Evolutionary conservation across 805 yeast genomes (phyloP), one percentile per base, ranked within the genome.

Genomic region (Ascoidea tarda): DNA sequence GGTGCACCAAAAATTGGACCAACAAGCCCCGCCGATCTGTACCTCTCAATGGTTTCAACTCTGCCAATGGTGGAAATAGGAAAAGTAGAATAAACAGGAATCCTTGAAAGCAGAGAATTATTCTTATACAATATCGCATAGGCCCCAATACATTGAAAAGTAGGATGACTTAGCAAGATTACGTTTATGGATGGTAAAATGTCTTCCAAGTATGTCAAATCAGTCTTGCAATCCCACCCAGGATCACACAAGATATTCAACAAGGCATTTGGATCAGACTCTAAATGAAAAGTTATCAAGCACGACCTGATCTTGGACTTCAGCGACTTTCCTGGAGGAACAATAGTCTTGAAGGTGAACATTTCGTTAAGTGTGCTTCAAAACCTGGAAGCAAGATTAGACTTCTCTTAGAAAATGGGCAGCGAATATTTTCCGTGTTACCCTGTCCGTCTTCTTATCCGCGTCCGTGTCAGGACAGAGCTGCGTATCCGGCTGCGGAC

Each of bases 31-130:
- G 66, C 66, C 2, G 85, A 69, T 55, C 95, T 68, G 63, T 89
- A 93, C 33, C 78, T 69, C 59, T 93, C 99, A n/a, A 87, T 78
- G 0, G 95, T 84, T 5, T 95, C 73, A 16, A 87, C 79, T 59
- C 95, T 75, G 0, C 97, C 98, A 61, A 93, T 69, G 60, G 87
- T 90, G 10, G 83, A 74, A 1, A 90, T 85, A 0, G 99, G 98
- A n/a, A 88, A 67, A 0, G 99, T 91, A 0, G 97, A 79, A 63
- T 85, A 93, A 0, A 84, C 84, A 1, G 89, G 88, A 31, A 90
- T 77, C 44, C 78, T 71, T 2, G 82, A 70, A 31, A 87, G 66
- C 28, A 21, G 28, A 51, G 69, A 73, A 32, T 78, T 74, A 5
- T 69, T 66, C 32, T 82, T 79, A 57, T 87, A 78, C 32, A 93